Evolutionary conservation across 1,284 basidiomycete genomes (phyloP), one percentile per base, ranked within the genome.

Genomic region (Rhodotorula sp.): DNA sequence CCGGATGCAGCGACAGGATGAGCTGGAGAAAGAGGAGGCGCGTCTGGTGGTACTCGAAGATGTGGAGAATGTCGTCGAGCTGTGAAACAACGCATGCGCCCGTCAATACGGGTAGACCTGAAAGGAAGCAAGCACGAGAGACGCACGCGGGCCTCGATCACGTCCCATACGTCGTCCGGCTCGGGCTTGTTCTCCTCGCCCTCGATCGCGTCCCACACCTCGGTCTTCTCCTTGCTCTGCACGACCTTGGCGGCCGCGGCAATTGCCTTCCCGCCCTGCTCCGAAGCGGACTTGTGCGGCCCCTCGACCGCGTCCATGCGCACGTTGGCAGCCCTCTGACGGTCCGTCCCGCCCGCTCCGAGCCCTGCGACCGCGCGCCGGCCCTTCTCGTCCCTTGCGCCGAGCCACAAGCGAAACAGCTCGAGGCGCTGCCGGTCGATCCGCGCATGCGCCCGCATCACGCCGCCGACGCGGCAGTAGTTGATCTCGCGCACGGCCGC

Each of bases 111-210:
- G 7, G 16, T 8, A 17, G 4, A 27, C 2, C 9, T 0, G 8
- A n/a, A 60, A 17, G n/a, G 27, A 41, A 23, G 12, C 10, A 9
- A 50, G 27, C 34, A 34, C 34, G 34, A 34, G 9, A 61, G 16
- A 67, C 74, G 57, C 57, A 72, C 74, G 23, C 68, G 41, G 2
- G 49, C 45, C 50, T 76, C 74, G 50, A 72, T 41, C 2, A 76
- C 50, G 34, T 76, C 72, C 74, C 74, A 74, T n/a, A 76, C 72
- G 21, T 76, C 74, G 14, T 74, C 68, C 10, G 59, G 8, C 7
- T 64, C 65, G 3, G 72, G 69, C 49, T 42, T 42, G 34, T 46
- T 55, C 9, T 23, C 53, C 49, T 14, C 45, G 7, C 44, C 64
- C 4, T 57, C 64, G 42, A 19, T 45, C 42, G 46, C 54, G 3